A percentile compares a stretch with the other conserved stretches of the same genome.
These are phyloP conservation scores for Phellopilus nigrolimitatus DNA, from an alignment of 1,284 basidiomycete genomes.

Conservation along the genomic window DNA sequence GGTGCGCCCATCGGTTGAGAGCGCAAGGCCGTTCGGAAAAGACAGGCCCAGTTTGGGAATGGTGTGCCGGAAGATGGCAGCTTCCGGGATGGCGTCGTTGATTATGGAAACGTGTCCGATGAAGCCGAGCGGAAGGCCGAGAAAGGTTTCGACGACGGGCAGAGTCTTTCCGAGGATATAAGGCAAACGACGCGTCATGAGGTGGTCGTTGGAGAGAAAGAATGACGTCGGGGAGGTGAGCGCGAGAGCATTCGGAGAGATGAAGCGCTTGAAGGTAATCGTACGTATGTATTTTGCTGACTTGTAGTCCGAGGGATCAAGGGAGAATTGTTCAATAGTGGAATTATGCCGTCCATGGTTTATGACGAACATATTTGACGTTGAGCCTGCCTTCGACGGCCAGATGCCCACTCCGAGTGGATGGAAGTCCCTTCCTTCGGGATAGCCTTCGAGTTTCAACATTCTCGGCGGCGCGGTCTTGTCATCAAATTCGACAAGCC, in stretches of 20 bases:
- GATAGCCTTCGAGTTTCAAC: constrained; percentile 39
- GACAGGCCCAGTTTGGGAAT: constrained; percentile 45
- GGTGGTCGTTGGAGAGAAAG: constrained; percentile 66
- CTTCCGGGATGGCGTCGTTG: constrained; percentile 25
- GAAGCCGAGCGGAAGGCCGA: constrained; percentile 54
- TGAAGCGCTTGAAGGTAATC: constrained; percentile 47
- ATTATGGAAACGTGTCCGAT: constrained; percentile 48
- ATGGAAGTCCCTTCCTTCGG: constrained; percentile 47
- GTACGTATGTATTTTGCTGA: constrained; percentile 52
- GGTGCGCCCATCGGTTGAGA: constrained; percentile 44
- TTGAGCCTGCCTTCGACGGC: constrained; percentile 40
- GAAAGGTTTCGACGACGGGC: constrained; percentile 50
- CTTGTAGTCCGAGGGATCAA: constrained; percentile 40
- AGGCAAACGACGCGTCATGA: constrained; percentile 58
- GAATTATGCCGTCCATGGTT: constrained; percentile 58
- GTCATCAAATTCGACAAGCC: constrained; percentile 26
- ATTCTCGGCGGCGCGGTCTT: not conserved
- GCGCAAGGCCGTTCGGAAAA: constrained; percentile 63
- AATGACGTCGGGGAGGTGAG: constrained; percentile 58
- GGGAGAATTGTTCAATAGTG: constrained; percentile 58
- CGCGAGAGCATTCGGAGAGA: constrained; percentile 61
- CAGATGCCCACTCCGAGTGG: constrained; percentile 50
- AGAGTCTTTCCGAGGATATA: constrained; percentile 41
- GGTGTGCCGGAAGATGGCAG: constrained; percentile 31
- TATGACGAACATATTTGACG: constrained; percentile 54